Conservation (phyloP, 2,329 filamentous ascomycete genomes). For the Epichloe typhina region DNA sequence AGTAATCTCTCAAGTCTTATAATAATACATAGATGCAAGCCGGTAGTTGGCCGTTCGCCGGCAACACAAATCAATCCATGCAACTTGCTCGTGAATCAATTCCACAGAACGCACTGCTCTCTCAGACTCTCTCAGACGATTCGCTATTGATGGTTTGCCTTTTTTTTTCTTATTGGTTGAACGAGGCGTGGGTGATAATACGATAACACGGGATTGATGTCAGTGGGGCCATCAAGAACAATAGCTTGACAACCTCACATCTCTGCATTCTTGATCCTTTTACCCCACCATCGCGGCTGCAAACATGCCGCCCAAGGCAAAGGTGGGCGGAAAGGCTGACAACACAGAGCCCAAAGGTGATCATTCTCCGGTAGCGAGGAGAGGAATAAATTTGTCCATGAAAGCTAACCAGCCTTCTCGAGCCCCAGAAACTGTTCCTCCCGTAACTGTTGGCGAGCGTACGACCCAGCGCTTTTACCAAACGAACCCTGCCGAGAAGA, state of each 20-base stretch:
- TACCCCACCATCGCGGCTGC: conserved; percentile 9
- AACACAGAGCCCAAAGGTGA: conserved; percentile 13
- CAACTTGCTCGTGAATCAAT: no score
- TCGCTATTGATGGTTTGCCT: no score
- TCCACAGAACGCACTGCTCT: no score
- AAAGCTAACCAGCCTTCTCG: not conserved
- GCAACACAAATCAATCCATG: no score
- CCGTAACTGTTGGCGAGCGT: conserved; percentile 35
- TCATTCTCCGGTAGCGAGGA: not conserved
- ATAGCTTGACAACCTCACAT: conserved; percentile 3
- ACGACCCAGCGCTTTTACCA: conserved; percentile 33
- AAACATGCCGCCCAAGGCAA: conserved; percentile 14
- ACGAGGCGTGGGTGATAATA: no score
- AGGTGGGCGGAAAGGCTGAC: conserved; percentile 9
- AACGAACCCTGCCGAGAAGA: conserved; percentile 35
- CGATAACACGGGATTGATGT: not conserved
- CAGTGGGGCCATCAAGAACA: conserved; percentile 7
- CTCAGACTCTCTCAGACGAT: no score
- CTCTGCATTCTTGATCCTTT: conserved; percentile 2
- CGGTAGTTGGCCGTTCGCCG: no score
- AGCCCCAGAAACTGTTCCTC: conserved; percentile 18
- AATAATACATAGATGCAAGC: no score
- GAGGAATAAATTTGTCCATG: not conserved
- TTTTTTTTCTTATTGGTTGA: no score
- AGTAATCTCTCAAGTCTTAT: no score